These are phyloP conservation scores for Eimeria maxima DNA, from an alignment of 169 alveolate genomes.

Conservation along the genomic window DNA sequence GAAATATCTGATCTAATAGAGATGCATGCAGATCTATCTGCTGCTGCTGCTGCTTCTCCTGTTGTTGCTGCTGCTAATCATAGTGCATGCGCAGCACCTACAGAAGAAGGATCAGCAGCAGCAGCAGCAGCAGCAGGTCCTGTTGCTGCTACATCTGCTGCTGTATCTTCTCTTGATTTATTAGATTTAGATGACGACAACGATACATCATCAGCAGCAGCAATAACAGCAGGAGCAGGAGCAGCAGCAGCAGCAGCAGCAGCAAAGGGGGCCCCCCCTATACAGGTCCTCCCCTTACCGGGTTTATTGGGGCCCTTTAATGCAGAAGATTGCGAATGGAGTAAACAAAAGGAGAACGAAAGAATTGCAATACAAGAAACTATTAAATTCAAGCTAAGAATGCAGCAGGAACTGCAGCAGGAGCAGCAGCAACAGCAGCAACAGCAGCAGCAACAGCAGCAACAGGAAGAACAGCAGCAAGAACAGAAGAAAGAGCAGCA, in stretches of 20 bases:
- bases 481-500: background rate
- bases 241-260: background rate
- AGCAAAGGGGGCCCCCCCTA: background rate
- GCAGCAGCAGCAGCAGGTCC: background rate
- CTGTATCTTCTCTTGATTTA: background rate
- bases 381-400: background rate
- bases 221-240: too few relatives aligned
- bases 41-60: conserved; percentile 50
- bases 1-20: background rate
- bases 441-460: conserved; percentile 8
- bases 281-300: conserved; percentile 4
- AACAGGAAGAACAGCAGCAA: background rate
- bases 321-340: conserved; percentile 26
- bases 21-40: background rate
- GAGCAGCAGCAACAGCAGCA: conserved; percentile 27
- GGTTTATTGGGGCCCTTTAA: conserved; percentile 43
- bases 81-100: background rate
- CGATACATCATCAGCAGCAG: too few relatives aligned
- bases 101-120: background rate
- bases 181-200: background rate
- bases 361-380: conserved; percentile 20
- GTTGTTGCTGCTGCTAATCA: background rate
- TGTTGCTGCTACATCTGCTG: conserved; percentile 47
- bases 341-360: conserved; percentile 2
- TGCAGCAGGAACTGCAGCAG: conserved; percentile 36